A percentile compares a stretch with the other conserved stretches of the same genome.
These are phyloP conservation scores for Typha latifolia DNA, from an alignment of 176 grass and related monocot species.

Conservation along the genomic window DNA sequence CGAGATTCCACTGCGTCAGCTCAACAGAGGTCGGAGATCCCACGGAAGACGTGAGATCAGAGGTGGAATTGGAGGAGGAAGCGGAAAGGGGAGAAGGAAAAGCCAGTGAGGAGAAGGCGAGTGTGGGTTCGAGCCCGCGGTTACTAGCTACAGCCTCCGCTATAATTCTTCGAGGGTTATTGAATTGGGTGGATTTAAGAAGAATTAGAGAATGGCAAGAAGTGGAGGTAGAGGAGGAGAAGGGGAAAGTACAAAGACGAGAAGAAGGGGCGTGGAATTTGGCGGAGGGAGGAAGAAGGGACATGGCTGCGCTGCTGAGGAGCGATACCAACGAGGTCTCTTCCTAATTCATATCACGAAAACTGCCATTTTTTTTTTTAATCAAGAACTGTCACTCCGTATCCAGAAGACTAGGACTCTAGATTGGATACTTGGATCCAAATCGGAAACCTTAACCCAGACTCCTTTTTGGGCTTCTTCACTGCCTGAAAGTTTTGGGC, in stretches of 20 bases:
- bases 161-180: background rate
- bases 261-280: background rate
- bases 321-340: too few relatives aligned
- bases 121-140: slow-evolving; percentile 7
- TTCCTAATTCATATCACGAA: too few relatives aligned
- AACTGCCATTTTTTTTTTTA: too few relatives aligned
- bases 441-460: too few relatives aligned
- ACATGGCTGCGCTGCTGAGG: background rate
- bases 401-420: too few relatives aligned
- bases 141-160: background rate
- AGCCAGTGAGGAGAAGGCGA: background rate
- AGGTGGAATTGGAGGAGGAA: background rate
- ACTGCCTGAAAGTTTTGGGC: too few relatives aligned
- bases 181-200: background rate
- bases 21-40: slow-evolving; percentile 5
- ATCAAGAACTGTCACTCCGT: too few relatives aligned
- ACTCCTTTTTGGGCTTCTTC: too few relatives aligned
- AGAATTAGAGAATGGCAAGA: slow-evolving; percentile 7
- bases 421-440: too few relatives aligned
- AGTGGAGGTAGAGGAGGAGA: background rate
- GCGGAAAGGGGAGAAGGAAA: background rate
- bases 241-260: background rate
- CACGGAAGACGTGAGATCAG: slow-evolving; percentile 6
- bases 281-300: slow-evolving; percentile 7
- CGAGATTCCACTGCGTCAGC: slow-evolving; percentile 18